Evolutionary conservation across 2,329 filamentous ascomycete species (phyloP), one percentile per base, ranked within the genome.

Genomic region (Zalaria sp.): DNA sequence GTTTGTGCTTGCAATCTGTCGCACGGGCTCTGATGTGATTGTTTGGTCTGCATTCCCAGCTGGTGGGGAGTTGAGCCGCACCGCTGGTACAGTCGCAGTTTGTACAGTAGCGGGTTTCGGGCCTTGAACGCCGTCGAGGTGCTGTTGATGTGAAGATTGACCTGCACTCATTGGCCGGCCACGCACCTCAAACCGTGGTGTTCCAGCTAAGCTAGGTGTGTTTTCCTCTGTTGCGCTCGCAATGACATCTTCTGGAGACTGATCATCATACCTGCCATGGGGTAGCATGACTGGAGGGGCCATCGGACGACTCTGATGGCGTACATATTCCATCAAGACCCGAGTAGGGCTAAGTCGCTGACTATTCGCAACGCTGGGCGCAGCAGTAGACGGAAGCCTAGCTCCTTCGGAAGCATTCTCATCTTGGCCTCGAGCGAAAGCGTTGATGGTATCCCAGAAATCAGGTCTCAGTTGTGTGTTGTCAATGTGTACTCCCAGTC

Each of bases 151-250:
- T 18, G 18, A 18, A 18, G 18, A 18, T 18, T 18, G 18, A 18
- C 18, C 18, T 18, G 18, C 18, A 18, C 18, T 18, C 18, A 18
- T 18, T 18, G 18, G 18, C 18, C 18, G 18, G 18, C 18, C 18
- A 18, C 18, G 18, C 18, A 18, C 18, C 18, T 18, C 18, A 18
- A 18, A 18, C 18, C 18, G 18, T 18, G 67, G 66, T 5, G 66
- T 68, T 31, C 59, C 58, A 28, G 51, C 53, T 27, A 58, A 49
- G 47, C 64, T 69, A 6, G 67, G 66, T 10, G 67, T 69, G 4
- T 64, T 65, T 27, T 66, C 54, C 47, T 71, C 66, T 4, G 67
- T 70, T 10, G 63, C 64, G 47, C 65, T 70, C 45, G 57, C 58
- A 37, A 60, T 47, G 35, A 61, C 59, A 9, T 67, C 63, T 18